Conservation (phyloP, 305 asterid genomes). For the Fraxinus greggii region DNA sequence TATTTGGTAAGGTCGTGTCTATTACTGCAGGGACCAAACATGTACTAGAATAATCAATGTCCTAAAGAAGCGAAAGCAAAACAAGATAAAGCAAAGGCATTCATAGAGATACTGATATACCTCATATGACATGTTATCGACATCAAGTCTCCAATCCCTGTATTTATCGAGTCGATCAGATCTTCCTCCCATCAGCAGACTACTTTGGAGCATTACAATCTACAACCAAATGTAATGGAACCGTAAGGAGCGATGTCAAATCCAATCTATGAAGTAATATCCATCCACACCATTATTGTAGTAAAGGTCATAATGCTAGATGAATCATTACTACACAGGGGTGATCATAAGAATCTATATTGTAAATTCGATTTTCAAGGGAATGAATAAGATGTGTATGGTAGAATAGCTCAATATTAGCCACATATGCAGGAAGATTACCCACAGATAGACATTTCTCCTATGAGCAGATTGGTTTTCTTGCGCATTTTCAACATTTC, state of each 20-base stretch:
- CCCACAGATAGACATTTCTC: not conserved
- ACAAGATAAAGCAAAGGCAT: slow-evolving; percentile 1
- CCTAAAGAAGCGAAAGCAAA: not conserved
- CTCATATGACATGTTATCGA: slow-evolving; percentile 93
- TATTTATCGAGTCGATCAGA: slow-evolving; percentile 51
- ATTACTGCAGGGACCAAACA: not conserved
- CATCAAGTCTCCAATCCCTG: slow-evolving; percentile 76
- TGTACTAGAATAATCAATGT: not conserved
- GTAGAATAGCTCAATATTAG: not conserved
- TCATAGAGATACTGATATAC: slow-evolving; percentile 31
- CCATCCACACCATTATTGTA: not conserved
- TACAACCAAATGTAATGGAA: slow-evolving; percentile 31
- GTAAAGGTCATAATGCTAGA: not conserved
- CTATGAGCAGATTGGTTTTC: not conserved
- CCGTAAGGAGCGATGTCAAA: not conserved
- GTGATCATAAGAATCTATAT: not conserved
- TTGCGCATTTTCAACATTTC: not conserved
- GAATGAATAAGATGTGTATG: not conserved
- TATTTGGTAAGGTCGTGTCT: not conserved
- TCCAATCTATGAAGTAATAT: not conserved
- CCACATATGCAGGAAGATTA: not conserved
- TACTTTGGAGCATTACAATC: slow-evolving; percentile 83
- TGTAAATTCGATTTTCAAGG: not conserved
- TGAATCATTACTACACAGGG: not conserved
- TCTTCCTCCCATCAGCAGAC: slow-evolving; percentile 70